Percentiles rank a stretch among this genome's conserved stretches.
Conservation (phyloP, 257 asterid genomes). For the Ajuga chamaepitys region DNA sequence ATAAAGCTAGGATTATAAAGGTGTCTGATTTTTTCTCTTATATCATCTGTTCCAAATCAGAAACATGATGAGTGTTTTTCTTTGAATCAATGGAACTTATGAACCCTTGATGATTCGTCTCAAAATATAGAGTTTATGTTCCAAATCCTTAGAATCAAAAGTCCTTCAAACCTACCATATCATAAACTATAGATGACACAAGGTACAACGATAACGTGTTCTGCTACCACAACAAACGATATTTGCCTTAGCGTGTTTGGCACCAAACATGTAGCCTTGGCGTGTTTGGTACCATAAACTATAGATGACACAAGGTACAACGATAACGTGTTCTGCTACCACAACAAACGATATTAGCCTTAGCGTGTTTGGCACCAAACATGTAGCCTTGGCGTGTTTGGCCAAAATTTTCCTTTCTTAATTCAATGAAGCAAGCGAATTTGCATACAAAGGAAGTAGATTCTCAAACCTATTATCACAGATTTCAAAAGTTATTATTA, state of each 20-base stretch:
- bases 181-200: not conserved
- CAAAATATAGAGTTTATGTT: not conserved
- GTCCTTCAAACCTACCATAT: not conserved
- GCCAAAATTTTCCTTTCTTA: not conserved
- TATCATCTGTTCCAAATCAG: not conserved
- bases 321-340: not conserved
- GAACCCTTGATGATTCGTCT: not conserved
- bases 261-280: not conserved
- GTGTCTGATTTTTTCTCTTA: not conserved
- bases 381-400: not conserved
- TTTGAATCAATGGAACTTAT: not conserved
- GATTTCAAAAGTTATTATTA: constrained; percentile 23
- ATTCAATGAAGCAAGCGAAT: not conserved
- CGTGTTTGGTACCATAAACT: not conserved
- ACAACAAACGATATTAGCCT: not conserved
- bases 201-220: not conserved
- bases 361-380: not conserved
- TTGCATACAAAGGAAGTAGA: constrained; percentile 1
- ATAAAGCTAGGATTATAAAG: not conserved
- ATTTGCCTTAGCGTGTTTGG: not conserved
- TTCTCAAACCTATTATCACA: not conserved
- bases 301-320: not conserved
- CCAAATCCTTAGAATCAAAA: not conserved
- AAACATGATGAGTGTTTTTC: not conserved
- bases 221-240: not conserved